phyloP scores from a whole-genome alignment of 2,329 filamentous ascomycete species.

The Myriosclerotinia curreyana region DNA sequence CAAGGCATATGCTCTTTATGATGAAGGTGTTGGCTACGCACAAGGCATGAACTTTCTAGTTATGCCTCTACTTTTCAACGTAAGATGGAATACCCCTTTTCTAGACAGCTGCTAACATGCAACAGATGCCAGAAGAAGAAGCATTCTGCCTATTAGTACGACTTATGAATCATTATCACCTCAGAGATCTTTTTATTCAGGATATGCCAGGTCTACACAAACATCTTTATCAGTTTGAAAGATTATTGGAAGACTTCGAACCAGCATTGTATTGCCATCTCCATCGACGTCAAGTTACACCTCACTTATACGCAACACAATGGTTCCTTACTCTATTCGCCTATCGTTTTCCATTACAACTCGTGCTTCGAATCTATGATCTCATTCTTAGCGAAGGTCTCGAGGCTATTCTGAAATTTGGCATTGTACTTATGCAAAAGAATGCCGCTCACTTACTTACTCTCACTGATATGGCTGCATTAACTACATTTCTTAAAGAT shows the following conservation, averaged over 20 bases:
- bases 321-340: slow-evolving; percentile 99
- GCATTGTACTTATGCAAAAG: slow-evolving; percentile 93
- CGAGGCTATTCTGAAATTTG: slow-evolving; percentile 90
- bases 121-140: slow-evolving; percentile 90
- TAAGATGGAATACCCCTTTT: slow-evolving; percentile 44
- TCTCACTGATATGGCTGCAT: slow-evolving; percentile 86
- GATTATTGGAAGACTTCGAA: slow-evolving; percentile 88
- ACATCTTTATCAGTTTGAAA: slow-evolving; percentile 91
- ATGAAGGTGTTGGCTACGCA: slow-evolving; percentile 91
- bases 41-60: slow-evolving; percentile 99
- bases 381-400: slow-evolving; percentile 90
- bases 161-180: slow-evolving; percentile 93
- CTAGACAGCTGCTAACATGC: slow-evolving; percentile 30
- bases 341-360: slow-evolving; percentile 92
- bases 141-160: slow-evolving; percentile 91
- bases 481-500: slow-evolving; percentile 91
- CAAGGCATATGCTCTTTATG: slow-evolving; percentile 95
- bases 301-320: slow-evolving; percentile 94
- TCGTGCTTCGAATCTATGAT: slow-evolving; percentile 95
- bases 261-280: slow-evolving; percentile 94
- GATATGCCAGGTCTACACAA: slow-evolving; percentile 97
- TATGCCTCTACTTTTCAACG: slow-evolving; percentile 94
- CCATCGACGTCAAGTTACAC: slow-evolving; percentile 78
- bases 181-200: slow-evolving; percentile 88
- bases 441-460: slow-evolving; percentile 73